Percentiles rank a stretch among this genome's conserved stretches.
Conservation (phyloP, 2,329 filamentous ascomycete species). For the Aureobasidium namibiae region DNA sequence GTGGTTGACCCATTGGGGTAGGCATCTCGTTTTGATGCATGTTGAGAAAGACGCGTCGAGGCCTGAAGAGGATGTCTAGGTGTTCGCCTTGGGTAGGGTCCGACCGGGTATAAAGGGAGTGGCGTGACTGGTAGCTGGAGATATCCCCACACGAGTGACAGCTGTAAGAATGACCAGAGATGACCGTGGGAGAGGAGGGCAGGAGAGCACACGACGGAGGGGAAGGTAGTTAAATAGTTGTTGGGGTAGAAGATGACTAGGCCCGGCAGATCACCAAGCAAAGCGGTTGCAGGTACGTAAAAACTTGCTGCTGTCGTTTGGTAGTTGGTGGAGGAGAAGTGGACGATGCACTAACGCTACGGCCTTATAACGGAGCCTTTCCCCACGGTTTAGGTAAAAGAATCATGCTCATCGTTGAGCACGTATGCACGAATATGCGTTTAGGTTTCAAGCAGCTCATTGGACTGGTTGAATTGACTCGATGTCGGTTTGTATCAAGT, state of each 20-base stretch:
- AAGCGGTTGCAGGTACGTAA: conserved; percentile 3
- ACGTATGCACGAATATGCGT: conserved; percentile 10
- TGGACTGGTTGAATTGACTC: not conserved
- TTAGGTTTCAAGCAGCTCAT: conserved; percentile 5
- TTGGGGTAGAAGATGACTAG: conserved; percentile 3
- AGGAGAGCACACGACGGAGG: conserved; percentile 1
- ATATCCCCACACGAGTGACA: conserved; percentile 7
- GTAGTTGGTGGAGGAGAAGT: conserved; percentile 4
- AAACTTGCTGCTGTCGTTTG: conserved; percentile 5
- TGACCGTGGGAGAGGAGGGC: not conserved
- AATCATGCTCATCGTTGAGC: conserved; percentile 7
- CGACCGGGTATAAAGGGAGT: not conserved
- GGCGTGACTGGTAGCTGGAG: not conserved
- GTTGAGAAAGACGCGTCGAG: not conserved
- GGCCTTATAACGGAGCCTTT: conserved; percentile 11
- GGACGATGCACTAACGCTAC: conserved; percentile 13
- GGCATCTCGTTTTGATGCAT: conserved; percentile 10
- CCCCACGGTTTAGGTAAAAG: conserved; percentile 6
- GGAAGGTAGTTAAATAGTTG: conserved; percentile 11
- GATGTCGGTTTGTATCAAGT: not conserved
- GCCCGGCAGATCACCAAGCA: not conserved
- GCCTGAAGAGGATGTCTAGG: not conserved
- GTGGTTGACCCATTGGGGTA: not conserved
- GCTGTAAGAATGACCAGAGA: conserved; percentile 8
- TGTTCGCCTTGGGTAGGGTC: not conserved